These are phyloP conservation scores for Jamesozyma lodderae DNA, from an alignment of 805 yeast species.

Conservation along the genomic window DNA sequence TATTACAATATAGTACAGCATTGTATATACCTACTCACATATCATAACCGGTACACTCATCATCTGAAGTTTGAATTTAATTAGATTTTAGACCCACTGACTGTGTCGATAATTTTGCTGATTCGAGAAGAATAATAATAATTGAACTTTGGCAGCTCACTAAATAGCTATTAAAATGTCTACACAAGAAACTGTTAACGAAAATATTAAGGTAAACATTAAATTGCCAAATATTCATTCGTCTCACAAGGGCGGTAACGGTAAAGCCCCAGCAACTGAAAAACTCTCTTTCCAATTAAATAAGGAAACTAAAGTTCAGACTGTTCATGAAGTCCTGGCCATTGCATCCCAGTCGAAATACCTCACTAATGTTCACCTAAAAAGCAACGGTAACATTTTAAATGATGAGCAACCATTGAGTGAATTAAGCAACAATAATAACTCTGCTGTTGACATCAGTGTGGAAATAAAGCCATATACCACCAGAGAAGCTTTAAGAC, in stretches of 20 bases:
- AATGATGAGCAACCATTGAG: constrained; percentile 10
- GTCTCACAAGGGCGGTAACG: constrained; percentile 6
- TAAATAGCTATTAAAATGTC: no score
- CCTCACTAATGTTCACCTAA: constrained; percentile 23
- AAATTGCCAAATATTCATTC: constrained; percentile 12
- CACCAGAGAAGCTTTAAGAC: constrained; percentile 25
- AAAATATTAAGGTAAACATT: constrained; percentile 13
- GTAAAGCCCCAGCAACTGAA: constrained; percentile 7
- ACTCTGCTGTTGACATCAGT: constrained; percentile 11
- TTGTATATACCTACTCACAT: no score
- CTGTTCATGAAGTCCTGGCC: constrained; percentile 20
- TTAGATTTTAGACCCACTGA: no score
- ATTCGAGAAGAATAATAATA: not conserved
- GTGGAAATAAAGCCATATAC: constrained; percentile 23
- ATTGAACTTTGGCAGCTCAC: no score
- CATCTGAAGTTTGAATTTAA: no score
- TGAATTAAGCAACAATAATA: constrained; percentile 14
- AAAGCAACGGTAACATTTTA: constrained; percentile 11
- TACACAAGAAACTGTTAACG: constrained; percentile 4
- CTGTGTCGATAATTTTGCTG: no score
- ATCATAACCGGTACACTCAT: no score
- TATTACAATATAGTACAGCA: no score
- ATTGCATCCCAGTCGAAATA: constrained; percentile 22
- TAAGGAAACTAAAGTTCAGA: constrained; percentile 21
- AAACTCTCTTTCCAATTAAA: constrained; percentile 20